Evolutionary conservation across 768 basidiomycete genomes (phyloP).

Genomic region (Boletus rubescentipes): DNA sequence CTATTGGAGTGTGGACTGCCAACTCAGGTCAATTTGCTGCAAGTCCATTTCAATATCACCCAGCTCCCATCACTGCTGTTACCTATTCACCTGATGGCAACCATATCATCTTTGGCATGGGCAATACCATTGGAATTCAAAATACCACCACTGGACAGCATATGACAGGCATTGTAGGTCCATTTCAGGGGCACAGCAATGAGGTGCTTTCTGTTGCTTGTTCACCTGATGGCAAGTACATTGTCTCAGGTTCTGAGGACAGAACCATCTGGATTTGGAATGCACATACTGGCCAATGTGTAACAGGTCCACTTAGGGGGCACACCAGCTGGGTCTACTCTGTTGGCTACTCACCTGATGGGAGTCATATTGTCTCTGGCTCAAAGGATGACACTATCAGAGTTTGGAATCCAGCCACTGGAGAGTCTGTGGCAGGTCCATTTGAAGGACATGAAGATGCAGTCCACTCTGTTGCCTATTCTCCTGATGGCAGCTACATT

Average conservation of each 20-base stretch:
- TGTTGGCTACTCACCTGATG: constrained; percentile 29
- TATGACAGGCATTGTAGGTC: neutral
- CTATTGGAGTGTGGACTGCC: constrained; percentile 12
- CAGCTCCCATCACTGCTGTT: neutral
- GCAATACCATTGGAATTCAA: constrained; percentile 9
- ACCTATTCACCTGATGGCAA: constrained; percentile 22
- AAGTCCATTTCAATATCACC: neutral
- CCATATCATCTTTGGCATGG: constrained; percentile 18
- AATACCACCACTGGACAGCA: neutral
- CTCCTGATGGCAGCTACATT: constrained; percentile 21
- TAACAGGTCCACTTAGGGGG: neutral
- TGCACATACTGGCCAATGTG: constrained; percentile 8
- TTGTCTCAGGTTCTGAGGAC: constrained; percentile 12
- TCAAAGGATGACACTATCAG: constrained; percentile 21
- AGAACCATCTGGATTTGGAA: constrained; percentile 10
- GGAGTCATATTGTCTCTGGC: constrained; percentile 20
- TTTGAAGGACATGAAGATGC: constrained; percentile 18
- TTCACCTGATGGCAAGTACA: constrained; percentile 15
- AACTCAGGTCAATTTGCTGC: constrained; percentile 4
- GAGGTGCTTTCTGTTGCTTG: constrained; percentile 1
- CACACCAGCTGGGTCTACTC: constrained; percentile 12
- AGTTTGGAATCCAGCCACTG: constrained; percentile 21
- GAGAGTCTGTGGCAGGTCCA: constrained; percentile 16
- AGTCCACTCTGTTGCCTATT: constrained; percentile 22
- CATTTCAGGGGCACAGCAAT: constrained; percentile 5